Conservation (phyloP, 2,329 filamentous ascomycete genomes). For the Clarireedia sp. region DNA sequence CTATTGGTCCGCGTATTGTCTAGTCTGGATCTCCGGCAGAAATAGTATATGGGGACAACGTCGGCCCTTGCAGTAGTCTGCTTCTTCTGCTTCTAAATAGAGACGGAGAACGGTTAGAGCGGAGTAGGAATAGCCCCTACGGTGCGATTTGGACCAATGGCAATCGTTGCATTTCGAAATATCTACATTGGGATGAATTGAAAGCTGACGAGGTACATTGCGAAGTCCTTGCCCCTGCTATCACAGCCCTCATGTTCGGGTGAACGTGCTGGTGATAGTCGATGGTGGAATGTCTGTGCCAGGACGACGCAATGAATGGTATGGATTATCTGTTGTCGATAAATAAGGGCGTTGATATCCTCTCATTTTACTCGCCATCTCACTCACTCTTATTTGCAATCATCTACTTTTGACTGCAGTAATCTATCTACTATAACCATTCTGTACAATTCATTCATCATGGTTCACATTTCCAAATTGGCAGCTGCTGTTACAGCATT, state of each 20-base stretch:
- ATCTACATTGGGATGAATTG: not conserved
- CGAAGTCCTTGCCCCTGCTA: not conserved
- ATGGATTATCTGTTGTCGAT: not conserved
- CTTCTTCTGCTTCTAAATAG: not conserved
- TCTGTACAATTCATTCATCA: not conserved
- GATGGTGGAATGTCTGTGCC: not conserved
- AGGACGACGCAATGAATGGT: not conserved
- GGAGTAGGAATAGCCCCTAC: not conserved
- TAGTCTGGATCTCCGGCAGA: no score
- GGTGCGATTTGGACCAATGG: not conserved
- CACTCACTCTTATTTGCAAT: not conserved
- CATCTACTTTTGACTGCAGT: not conserved
- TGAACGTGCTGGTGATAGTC: not conserved
- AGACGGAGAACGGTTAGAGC: not conserved
- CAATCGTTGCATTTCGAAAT: not conserved
- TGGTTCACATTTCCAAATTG: constrained; percentile 5
- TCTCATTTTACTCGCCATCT: not conserved
- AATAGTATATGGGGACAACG: not conserved
- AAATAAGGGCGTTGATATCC: not conserved
- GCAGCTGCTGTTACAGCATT: not conserved
- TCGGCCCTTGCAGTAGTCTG: not conserved
- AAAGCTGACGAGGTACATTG: constrained; percentile 4
- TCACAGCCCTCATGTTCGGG: not conserved
- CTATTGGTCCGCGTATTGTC: no score
- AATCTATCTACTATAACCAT: not conserved